Evolutionary conservation across 2,329 filamentous ascomycete genomes (phyloP), one percentile per base, ranked within the genome.

Genomic region (Simplicillium aogashimaense): DNA sequence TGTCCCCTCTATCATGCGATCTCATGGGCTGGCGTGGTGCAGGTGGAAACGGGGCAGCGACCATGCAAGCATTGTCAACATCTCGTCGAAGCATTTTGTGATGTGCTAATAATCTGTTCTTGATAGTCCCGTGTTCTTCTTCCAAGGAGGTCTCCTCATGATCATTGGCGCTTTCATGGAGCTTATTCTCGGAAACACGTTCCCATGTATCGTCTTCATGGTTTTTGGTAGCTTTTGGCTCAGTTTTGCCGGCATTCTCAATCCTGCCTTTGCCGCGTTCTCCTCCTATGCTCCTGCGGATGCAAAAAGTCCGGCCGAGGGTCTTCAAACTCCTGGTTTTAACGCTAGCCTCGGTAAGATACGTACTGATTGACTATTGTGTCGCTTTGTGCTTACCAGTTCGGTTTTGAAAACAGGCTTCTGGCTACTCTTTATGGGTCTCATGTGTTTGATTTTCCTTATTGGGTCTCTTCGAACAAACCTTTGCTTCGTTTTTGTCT

Each of bases 401-500:
- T n/a, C n/a, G n/a, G n/a, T n/a, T n/a, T n/a, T n/a, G n/a, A n/a
- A n/a, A n/a, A n/a, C 35, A 41, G 39, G 34, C 28, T 82, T 81
- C 61, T 76, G 81, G 59, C 65, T 77, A 36, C 50, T 83, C 37
- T 65, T 67, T 44, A 82, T 83, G 77, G 70, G 63, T 2, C 53
- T 83, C 7, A 58, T 83, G 16, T 76, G 71, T 54, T 56, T 78
- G 35, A 54, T 83, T 42, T 83, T 73, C 59, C 58, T 80, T 32
- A 64, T 85, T 49, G 78, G 76, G 51, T 69, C 77, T 7, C 63
- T 83, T 9, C 74, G 81, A 25, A 84, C 80, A 14, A 85, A 85
- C 50, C 38, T 81, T 6, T 63, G 75, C 48, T 81, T 81, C 55
- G 68, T 77, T 45, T 47, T 72, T 28, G 81, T 83, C 51, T 83